Percentiles rank a stretch among this genome's conserved stretches.
Evolutionary conservation across 163 green algal genomes (phyloP).

Genomic region (Scenedesmus sp.): DNA sequence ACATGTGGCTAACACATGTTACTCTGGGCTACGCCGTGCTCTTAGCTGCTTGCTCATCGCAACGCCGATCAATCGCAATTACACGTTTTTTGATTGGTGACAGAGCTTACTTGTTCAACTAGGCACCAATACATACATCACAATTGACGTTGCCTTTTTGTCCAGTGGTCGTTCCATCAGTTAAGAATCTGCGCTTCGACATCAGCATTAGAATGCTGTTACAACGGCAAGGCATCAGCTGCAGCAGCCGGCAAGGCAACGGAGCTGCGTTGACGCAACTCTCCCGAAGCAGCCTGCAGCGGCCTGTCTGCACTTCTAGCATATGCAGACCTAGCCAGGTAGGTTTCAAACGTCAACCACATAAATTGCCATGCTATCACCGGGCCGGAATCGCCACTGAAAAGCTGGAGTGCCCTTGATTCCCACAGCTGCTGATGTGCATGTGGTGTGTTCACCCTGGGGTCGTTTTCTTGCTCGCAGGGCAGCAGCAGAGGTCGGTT

Average conservation of each 20-base stretch:
- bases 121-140: background rate
- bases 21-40: background rate
- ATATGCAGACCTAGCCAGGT: background rate
- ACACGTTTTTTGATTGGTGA: background rate
- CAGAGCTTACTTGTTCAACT: background rate
- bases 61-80: background rate
- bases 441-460: background rate
- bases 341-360: background rate
- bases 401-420: background rate
- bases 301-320: background rate
- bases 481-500: slow-evolving; percentile 26
- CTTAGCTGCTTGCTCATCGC: background rate
- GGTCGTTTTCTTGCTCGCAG: background rate
- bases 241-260: background rate
- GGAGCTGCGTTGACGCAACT: background rate
- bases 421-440: background rate
- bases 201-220: background rate
- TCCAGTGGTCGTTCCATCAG: background rate
- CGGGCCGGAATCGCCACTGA: background rate
- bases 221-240: background rate
- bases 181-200: background rate
- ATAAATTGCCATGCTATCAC: background rate
- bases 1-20: slow-evolving; percentile 5
- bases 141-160: background rate
- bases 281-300: background rate